Evolutionary conservation across 306 rosid genomes (phyloP).

Genomic region (Trifolium dubium): DNA sequence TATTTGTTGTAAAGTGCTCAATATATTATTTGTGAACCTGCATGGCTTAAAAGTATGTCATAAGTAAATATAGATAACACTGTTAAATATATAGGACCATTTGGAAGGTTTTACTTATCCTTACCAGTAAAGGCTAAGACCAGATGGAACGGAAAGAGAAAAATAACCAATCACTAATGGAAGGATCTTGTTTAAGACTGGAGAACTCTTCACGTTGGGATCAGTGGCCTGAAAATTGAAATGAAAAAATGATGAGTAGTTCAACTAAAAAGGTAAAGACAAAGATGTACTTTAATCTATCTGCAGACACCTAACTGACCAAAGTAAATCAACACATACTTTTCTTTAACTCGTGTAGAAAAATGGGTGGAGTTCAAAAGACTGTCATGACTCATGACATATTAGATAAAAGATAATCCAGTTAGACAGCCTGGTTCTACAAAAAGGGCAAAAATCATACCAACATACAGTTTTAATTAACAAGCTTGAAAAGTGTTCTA

Average conservation of each 20-base stretch:
- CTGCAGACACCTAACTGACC: conserved; percentile 8
- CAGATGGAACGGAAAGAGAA: conserved; percentile 98
- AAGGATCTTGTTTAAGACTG: conserved; percentile 74
- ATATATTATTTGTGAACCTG: conserved; percentile 93
- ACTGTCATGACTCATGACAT: conserved; percentile 10
- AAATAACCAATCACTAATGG: conserved; percentile 96
- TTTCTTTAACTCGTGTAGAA: conserved; percentile 33
- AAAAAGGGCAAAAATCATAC: conserved; percentile 25
- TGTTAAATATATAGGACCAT: conserved; percentile 32
- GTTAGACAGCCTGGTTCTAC: conserved; percentile 30
- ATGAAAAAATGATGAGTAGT: conserved; percentile 12
- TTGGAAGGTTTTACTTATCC: conserved; percentile 39
- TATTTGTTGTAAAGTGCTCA: conserved; percentile 93
- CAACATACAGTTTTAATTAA: conserved; percentile 6
- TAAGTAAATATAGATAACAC: conserved; percentile 35
- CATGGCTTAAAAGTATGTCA: conserved; percentile 40
- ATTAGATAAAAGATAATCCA: conserved; percentile 27
- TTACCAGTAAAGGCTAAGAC: conserved; percentile 98
- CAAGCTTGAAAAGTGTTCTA: conserved; percentile 31
- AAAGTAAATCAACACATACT: conserved; percentile 18
- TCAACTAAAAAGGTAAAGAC: not conserved
- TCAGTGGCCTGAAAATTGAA: conserved; percentile 67
- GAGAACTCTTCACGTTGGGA: conserved; percentile 95
- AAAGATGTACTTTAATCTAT: conserved; percentile 11
- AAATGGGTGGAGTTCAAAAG: not conserved